Evolutionary conservation across 805 yeast species (phyloP).

Genomic region (Jamesozyma jinghongensis): DNA sequence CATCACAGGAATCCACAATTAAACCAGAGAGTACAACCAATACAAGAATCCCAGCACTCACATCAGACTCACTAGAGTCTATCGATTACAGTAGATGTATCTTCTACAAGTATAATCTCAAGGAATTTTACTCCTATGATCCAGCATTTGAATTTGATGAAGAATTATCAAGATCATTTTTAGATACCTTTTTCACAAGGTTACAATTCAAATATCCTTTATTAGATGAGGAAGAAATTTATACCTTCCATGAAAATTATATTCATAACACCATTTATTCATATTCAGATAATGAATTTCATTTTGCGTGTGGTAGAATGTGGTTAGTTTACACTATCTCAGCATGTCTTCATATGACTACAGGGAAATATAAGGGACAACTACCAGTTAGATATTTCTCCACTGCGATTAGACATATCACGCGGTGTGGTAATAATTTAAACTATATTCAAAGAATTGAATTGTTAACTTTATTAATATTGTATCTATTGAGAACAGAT

Average conservation of each 20-base stretch:
- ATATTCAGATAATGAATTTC: constrained; percentile 32
- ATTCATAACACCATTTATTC: constrained; percentile 35
- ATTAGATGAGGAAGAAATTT: constrained; percentile 43
- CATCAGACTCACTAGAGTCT: constrained; percentile 29
- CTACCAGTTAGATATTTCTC: constrained; percentile 49
- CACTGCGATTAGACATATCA: constrained; percentile 48
- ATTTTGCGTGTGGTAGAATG: constrained; percentile 47
- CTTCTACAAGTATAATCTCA: constrained; percentile 39
- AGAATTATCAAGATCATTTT: constrained; percentile 39
- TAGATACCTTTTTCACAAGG: constrained; percentile 48
- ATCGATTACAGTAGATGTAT: constrained; percentile 35
- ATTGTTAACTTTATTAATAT: constrained; percentile 42
- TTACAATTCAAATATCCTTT: constrained; percentile 51
- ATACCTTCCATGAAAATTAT: constrained; percentile 42
- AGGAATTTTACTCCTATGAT: constrained; percentile 38
- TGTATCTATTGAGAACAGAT: constrained; percentile 53
- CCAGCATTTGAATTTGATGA: constrained; percentile 47
- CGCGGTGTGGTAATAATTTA: constrained; percentile 35
- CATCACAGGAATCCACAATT: background rate
- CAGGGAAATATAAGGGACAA: constrained; percentile 48
- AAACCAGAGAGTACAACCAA: background rate
- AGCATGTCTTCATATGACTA: constrained; percentile 44
- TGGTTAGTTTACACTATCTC: constrained; percentile 46
- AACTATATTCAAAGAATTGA: constrained; percentile 42
- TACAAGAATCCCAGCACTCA: constrained; percentile 14